Percentiles rank a stretch among this genome's conserved stretches.
Conservation (phyloP, 108 stramenopile genomes). For the Discostella pseudostelligera region DNA sequence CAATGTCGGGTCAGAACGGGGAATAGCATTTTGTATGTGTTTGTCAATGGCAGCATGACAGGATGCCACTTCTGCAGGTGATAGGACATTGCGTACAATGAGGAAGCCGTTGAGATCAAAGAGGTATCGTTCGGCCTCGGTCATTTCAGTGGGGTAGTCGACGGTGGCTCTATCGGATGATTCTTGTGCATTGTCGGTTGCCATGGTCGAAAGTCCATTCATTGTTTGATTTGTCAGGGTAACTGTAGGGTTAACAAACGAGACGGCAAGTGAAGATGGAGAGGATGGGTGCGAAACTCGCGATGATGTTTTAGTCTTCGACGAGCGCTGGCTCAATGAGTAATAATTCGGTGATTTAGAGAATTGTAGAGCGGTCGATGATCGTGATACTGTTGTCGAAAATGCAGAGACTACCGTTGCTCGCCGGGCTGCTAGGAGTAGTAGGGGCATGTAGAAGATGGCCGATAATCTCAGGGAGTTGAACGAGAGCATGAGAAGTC, state of each 20-base stretch:
- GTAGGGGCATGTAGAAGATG: conserved; percentile 6
- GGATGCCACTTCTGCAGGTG: conserved; percentile 68
- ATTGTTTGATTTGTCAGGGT: conserved; percentile 20
- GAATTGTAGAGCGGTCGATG: too few relatives aligned
- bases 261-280: not conserved
- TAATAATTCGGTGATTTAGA: too few relatives aligned
- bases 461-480: too few relatives aligned
- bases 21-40: conserved; percentile 62
- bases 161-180: not conserved
- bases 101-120: conserved; percentile 92
- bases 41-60: conserved; percentile 81
- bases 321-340: not conserved
- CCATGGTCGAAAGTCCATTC: conserved; percentile 35
- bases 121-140: conserved; percentile 85
- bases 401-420: conserved; percentile 3
- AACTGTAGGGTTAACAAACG: conserved; percentile 1
- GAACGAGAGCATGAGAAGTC: too few relatives aligned
- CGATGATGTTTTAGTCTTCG: not conserved
- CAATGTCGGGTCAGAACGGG: conserved; percentile 62
- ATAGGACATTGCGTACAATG: conserved; percentile 77
- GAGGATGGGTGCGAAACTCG: not conserved
- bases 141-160: conserved; percentile 59
- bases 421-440: not conserved
- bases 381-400: too few relatives aligned
- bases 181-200: not conserved